Evolutionary conservation across 352 stramenopile species (phyloP).

Genomic region (Phytophthora cryptogea): DNA sequence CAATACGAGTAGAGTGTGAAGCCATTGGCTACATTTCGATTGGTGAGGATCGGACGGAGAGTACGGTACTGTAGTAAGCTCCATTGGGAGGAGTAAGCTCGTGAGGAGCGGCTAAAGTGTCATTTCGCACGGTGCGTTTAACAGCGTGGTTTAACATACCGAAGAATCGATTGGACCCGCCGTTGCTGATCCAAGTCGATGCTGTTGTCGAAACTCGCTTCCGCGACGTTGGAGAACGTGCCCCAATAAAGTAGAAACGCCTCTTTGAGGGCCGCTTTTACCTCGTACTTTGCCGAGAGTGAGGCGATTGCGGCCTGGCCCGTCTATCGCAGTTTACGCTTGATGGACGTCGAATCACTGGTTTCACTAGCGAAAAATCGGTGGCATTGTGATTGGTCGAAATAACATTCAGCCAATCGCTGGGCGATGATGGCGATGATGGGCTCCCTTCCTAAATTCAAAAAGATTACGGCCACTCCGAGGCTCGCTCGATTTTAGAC

Average conservation of each 20-base stretch:
- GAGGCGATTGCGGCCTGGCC: slow-evolving; percentile 20
- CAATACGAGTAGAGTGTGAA: background rate
- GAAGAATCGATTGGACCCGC: too few species aligned
- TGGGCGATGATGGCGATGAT: background rate
- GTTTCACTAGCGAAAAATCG: slow-evolving; percentile 4
- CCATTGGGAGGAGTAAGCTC: background rate
- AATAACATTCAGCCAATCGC: slow-evolving; percentile 9
- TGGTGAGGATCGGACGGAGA: background rate
- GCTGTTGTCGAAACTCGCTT: background rate
- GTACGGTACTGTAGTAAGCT: too few species aligned
- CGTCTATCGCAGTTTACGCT: slow-evolving; percentile 24
- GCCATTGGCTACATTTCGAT: background rate
- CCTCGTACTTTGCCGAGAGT: slow-evolving; percentile 4
- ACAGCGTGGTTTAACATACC: background rate
- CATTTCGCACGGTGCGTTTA: background rate
- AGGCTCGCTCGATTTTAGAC: slow-evolving; percentile 13
- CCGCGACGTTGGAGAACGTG: background rate
- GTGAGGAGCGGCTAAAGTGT: background rate
- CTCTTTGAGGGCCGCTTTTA: background rate
- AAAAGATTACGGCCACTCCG: slow-evolving; percentile 20
- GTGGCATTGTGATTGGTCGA: slow-evolving; percentile 8
- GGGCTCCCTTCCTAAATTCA: slow-evolving; percentile 1
- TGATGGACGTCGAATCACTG: slow-evolving; percentile 21
- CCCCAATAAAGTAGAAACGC: background rate
- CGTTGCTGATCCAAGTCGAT: background rate